These are phyloP conservation scores for Ogataea haglerorum DNA, from an alignment of 805 yeast species.

Conservation along the genomic window DNA sequence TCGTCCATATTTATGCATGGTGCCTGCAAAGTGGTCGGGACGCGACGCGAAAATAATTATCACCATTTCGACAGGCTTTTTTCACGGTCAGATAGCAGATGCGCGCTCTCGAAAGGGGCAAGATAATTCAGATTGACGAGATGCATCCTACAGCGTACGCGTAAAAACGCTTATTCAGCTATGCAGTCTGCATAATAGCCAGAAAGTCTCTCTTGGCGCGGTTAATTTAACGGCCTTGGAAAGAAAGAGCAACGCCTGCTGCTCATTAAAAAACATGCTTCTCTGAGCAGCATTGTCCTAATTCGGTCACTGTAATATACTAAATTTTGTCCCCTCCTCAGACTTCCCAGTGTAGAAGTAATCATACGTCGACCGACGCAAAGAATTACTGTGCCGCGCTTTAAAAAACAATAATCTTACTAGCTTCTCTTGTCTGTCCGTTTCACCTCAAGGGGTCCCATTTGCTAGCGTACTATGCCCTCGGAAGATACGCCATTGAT, in stretches of 20 bases:
- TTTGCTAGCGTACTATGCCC: conserved; percentile 5
- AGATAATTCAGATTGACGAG: neutral
- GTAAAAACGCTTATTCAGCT: neutral
- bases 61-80: neutral
- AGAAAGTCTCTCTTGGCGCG: too few species aligned
- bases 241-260: neutral
- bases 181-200: neutral
- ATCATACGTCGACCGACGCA: neutral
- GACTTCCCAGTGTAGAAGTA: neutral
- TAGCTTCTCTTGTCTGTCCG: neutral
- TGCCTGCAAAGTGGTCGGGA: conserved; percentile 10
- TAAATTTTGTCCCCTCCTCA: neutral
- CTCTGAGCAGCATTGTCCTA: neutral
- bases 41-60: conserved; percentile 11
- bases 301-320: neutral
- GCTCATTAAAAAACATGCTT: neutral
- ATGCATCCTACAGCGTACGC: neutral
- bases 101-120: neutral
- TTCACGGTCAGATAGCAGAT: neutral
- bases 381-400: neutral
- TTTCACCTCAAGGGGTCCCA: neutral
- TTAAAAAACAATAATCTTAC: neutral
- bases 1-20: conserved; percentile 5
- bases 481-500: conserved; percentile 15
- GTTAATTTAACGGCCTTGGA: too few species aligned